Evolutionary conservation across 352 stramenopile genomes (phyloP).

Genomic region (Pythium aquatile): DNA sequence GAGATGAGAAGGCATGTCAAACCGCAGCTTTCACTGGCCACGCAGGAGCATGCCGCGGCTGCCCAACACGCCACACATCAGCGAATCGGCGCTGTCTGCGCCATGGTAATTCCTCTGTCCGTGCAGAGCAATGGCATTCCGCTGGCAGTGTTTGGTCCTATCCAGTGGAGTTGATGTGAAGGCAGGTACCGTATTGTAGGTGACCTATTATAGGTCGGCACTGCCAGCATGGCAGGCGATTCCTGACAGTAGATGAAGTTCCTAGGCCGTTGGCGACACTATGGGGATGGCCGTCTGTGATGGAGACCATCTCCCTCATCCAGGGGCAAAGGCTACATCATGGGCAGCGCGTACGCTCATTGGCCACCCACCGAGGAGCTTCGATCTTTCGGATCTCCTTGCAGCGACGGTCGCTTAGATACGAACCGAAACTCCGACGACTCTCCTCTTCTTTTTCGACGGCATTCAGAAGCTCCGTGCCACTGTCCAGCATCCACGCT

Average conservation of each 20-base stretch:
- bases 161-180: background rate
- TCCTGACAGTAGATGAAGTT: too few species aligned
- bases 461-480: background rate
- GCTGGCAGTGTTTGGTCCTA: background rate
- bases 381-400: background rate
- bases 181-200: too few species aligned
- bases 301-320: background rate
- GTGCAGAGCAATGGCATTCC: background rate
- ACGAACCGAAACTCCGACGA: background rate
- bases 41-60: background rate
- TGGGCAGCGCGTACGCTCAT: background rate
- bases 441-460: background rate
- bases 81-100: background rate
- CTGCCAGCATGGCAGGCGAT: too few species aligned
- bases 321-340: background rate
- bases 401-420: background rate
- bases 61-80: background rate
- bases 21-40: background rate
- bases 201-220: too few species aligned
- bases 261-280: too few species aligned
- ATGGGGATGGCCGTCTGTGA: background rate
- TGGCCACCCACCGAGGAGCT: background rate
- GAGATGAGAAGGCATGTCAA: background rate
- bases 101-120: background rate
- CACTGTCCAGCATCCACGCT: conserved; percentile 3